Base-by-base conservation (phyloP, 2,329 filamentous ascomycete genomes). In the Alternaria sp. region DNA sequence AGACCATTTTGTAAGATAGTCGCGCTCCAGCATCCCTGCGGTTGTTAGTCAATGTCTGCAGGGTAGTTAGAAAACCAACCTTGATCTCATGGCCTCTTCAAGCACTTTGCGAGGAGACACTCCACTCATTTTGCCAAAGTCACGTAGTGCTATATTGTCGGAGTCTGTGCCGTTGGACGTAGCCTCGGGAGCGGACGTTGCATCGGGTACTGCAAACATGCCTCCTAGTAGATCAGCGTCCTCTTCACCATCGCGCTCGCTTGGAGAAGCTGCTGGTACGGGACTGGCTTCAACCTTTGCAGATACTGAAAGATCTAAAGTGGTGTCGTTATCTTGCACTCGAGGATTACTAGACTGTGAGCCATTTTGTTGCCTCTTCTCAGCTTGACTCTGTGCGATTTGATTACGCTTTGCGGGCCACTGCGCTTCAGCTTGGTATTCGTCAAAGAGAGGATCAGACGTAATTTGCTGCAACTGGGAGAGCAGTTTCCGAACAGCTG, bases 31-130 rank as follows among this genome's bases (percentile, higher is more conserved):
- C 82, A 73, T 97, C 93, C 78, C 92, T 91, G 36, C 51, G 4
- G 1, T 3, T 20, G 30, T 63, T 46, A 67, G 47, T 41, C 11
- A 7, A 18, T 44, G 8, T 22, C n/a, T 5, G 11, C 38, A 16
- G 28, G 18, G 12, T 11, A 43, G 1, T 7, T 4, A 18, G 9
- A 22, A 36, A 9, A 71, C 76, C 67, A 78, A 91, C 90, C 90
- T 90, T 64, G 93, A 87, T 69, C 91, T 89, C 75, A 94, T 96
- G n/a, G 92, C 87, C 76, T 97, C 94, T 76, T 97, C 93, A 12
- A 98, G 80, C 28, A 92, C 85, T 65, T 91, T 86, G 63, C 88
- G 87, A 16, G 94, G 94, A 68, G 83, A 91, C 30, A 96, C 79
- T 7, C 94, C 94, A 14, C 87, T 86, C 82, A 88, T 89, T 76